Percentiles rank a stretch among this genome's conserved stretches.
Conservation (phyloP, 2,329 filamentous ascomycete species). For the Trichoderma harzianum region DNA sequence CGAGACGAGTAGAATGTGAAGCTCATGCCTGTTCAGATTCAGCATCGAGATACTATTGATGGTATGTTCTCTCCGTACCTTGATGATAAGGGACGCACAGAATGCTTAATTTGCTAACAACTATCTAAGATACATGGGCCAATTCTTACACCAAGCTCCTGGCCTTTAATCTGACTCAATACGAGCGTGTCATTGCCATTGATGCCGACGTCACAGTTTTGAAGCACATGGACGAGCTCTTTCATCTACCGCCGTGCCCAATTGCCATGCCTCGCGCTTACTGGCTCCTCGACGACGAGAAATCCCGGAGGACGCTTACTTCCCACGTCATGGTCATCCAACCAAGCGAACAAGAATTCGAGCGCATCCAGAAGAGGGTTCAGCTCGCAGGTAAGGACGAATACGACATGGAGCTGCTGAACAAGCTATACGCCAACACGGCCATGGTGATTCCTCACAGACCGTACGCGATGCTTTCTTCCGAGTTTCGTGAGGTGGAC, state of each 20-base stretch:
- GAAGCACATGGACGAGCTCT: constrained; percentile 66
- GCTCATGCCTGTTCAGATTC: constrained; percentile 40
- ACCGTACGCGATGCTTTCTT: constrained; percentile 57
- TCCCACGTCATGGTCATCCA: constrained; percentile 57
- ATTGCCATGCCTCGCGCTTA: constrained; percentile 70
- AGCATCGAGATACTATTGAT: constrained; percentile 35
- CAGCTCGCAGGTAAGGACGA: constrained; percentile 30
- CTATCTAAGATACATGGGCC: constrained; percentile 51
- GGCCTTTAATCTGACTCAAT: constrained; percentile 64
- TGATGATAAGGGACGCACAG: background rate
- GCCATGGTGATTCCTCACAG: constrained; percentile 63
- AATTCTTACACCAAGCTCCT: constrained; percentile 65
- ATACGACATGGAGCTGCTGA: constrained; percentile 67
- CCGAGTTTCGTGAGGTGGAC: constrained; percentile 56
- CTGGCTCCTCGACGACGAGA: constrained; percentile 55
- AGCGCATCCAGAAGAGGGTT: constrained; percentile 30
- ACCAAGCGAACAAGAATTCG: constrained; percentile 52
- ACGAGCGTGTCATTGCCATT: constrained; percentile 46
- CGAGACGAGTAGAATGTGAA: constrained; percentile 45
- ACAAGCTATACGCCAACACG: constrained; percentile 55
- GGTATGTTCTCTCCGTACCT: background rate
- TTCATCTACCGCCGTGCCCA: constrained; percentile 58
- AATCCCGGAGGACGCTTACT: constrained; percentile 47
- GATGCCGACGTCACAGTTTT: constrained; percentile 64
- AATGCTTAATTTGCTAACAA: background rate